Conservation (phyloP, 495 filamentous ascomycete genomes). For the Articulospora tetracladia region DNA sequence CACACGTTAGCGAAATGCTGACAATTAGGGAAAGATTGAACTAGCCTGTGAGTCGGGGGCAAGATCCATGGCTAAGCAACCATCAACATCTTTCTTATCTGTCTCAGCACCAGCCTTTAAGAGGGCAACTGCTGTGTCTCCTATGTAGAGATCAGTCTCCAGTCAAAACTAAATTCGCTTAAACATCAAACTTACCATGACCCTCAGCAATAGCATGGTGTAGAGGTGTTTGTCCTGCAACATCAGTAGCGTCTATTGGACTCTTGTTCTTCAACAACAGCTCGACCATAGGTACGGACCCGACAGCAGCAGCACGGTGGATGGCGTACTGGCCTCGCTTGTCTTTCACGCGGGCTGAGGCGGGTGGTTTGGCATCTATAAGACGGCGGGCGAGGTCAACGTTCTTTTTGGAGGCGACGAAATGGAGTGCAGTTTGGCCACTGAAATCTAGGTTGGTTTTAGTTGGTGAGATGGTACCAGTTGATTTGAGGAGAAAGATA, state of each 20-base stretch:
- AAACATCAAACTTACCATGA: slow-evolving; percentile 51
- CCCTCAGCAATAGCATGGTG: slow-evolving; percentile 95
- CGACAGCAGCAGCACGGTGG: slow-evolving; percentile 87
- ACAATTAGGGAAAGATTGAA: neutral
- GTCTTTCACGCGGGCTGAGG: slow-evolving; percentile 80
- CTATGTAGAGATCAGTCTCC: slow-evolving; percentile 2
- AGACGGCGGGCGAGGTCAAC: slow-evolving; percentile 77
- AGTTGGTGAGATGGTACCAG: neutral
- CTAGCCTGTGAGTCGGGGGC: slow-evolving; percentile 75
- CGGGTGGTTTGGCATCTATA: slow-evolving; percentile 62
- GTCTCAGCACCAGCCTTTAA: slow-evolving; percentile 82
- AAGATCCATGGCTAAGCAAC: slow-evolving; percentile 65
- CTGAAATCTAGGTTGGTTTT: slow-evolving; percentile 34
- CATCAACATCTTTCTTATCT: slow-evolving; percentile 73
- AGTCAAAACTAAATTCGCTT: neutral
- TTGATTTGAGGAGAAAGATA: neutral
- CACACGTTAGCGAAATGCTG: slow-evolving; percentile 20
- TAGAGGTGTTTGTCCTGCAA: slow-evolving; percentile 76
- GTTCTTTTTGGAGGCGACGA: slow-evolving; percentile 84
- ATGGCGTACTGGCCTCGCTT: slow-evolving; percentile 80
- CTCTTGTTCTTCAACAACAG: slow-evolving; percentile 73
- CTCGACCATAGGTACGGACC: slow-evolving; percentile 80
- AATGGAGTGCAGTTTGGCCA: slow-evolving; percentile 85
- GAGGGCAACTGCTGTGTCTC: slow-evolving; percentile 77
- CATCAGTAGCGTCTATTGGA: slow-evolving; percentile 84